Conservation (phyloP, 176 grass and related monocot genomes). For the Alopecurus myosuroides region DNA sequence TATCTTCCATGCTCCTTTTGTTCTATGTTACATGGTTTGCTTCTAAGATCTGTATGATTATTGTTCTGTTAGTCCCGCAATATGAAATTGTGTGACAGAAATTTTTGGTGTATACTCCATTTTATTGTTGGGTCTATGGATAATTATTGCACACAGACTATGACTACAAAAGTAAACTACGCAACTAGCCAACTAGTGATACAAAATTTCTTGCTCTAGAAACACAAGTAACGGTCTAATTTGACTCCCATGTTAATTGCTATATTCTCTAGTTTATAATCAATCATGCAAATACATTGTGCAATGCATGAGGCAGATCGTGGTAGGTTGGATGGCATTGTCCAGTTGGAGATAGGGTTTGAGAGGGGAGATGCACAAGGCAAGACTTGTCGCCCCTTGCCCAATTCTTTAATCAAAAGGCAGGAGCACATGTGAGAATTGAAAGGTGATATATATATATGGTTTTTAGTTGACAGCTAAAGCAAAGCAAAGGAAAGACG, state of each 20-base stretch:
- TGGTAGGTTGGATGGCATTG: conserved; percentile 28
- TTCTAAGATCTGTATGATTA: not conserved
- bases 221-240: not conserved
- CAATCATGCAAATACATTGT: conserved; percentile 15
- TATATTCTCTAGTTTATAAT: not conserved
- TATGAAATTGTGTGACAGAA: too few relatives aligned
- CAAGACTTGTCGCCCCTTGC: conserved; percentile 8
- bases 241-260: not conserved
- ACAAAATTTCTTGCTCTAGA: not conserved
- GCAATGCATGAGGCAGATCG: not conserved
- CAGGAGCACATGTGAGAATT: conserved; percentile 44
- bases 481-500: conserved; percentile 13
- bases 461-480: conserved; percentile 31
- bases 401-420: conserved; percentile 60
- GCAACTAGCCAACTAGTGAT: not conserved
- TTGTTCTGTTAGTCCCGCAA: not conserved
- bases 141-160: not conserved
- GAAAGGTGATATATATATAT: not conserved
- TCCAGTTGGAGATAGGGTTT: conserved; percentile 17
- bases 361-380: conserved; percentile 20
- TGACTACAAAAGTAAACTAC: not conserved
- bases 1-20: not conserved
- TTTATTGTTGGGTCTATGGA: not conserved
- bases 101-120: not conserved
- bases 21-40: not conserved